Conservation (phyloP, 352 stramenopile genomes). For the Pythium dissotocum region DNA sequence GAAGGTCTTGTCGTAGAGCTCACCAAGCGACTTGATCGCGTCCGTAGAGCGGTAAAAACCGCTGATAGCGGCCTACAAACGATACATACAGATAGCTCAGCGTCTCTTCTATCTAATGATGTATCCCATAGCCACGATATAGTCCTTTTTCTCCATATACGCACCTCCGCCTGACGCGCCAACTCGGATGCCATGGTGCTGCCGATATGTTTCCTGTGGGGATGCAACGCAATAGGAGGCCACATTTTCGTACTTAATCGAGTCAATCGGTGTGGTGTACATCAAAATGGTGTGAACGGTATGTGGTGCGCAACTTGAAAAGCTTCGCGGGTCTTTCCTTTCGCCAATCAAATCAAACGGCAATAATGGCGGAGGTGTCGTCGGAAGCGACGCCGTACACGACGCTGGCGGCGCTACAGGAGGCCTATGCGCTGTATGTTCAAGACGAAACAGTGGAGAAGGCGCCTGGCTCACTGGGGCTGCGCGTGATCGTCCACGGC, state of each 20-base stretch:
- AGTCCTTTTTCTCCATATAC: not conserved
- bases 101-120: slow-evolving; percentile 6
- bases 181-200: slow-evolving; percentile 62
- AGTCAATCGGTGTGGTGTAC: slow-evolving; percentile 10
- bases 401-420: slow-evolving; percentile 27
- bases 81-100: slow-evolving; percentile 17
- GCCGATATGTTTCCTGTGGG: not conserved
- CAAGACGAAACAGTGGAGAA: not conserved
- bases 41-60: slow-evolving; percentile 62
- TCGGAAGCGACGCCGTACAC: slow-evolving; percentile 8
- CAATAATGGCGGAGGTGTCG: not conserved
- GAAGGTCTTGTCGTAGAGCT: slow-evolving; percentile 45
- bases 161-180: slow-evolving; percentile 61
- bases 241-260: slow-evolving; percentile 14
- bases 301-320: slow-evolving; percentile 7
- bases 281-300: not conserved
- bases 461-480: not conserved
- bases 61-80: slow-evolving; percentile 45
- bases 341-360: slow-evolving; percentile 17
- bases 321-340: not conserved
- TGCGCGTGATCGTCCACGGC: slow-evolving; percentile 49
- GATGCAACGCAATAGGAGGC: not conserved
- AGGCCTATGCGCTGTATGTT: slow-evolving; percentile 19
- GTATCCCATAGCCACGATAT: not conserved
- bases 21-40: slow-evolving; percentile 48